These are phyloP conservation scores for Cutaneotrichosporon dermatis DNA, from an alignment of 1,284 basidiomycete species.

Conservation along the genomic window DNA sequence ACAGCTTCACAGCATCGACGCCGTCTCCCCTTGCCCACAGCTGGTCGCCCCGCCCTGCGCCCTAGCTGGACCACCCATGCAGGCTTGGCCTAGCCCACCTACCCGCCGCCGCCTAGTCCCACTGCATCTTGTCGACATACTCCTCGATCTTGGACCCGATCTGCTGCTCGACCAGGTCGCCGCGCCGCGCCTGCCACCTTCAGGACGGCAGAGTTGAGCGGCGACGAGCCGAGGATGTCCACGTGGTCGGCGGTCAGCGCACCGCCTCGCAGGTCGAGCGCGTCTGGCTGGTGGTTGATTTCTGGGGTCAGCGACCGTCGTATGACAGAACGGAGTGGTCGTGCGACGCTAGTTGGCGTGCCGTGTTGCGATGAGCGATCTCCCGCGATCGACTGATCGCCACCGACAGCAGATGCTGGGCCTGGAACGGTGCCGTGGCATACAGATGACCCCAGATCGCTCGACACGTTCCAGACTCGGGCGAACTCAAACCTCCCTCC, in stretches of 20 bases:
- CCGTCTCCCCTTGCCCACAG: too few relatives aligned
- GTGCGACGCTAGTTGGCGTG: too few relatives aligned
- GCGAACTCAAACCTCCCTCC: not conserved
- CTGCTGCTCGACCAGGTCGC: slow-evolving; percentile 55
- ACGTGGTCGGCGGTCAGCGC: slow-evolving; percentile 86
- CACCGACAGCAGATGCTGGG: too few relatives aligned
- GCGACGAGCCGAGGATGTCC: slow-evolving; percentile 84
- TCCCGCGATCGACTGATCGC: not conserved
- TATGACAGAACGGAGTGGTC: too few relatives aligned
- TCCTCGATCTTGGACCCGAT: slow-evolving; percentile 76
- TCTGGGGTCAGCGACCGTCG: slow-evolving; percentile 50
- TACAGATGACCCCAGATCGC: too few relatives aligned
- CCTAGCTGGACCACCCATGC: too few relatives aligned
- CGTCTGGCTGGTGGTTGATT: slow-evolving; percentile 74
- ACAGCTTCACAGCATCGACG: too few relatives aligned
- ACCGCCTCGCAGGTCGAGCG: slow-evolving; percentile 75
- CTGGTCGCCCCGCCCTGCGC: too few relatives aligned
- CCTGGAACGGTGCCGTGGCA: too few relatives aligned
- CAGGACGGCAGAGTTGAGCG: slow-evolving; percentile 84
- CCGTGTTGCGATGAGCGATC: too few relatives aligned
- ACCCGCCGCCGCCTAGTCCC: slow-evolving; percentile 50
- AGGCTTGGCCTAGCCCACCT: too few relatives aligned
- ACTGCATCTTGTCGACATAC: slow-evolving; percentile 69
- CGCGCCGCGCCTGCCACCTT: slow-evolving; percentile 56
- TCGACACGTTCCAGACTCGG: too few relatives aligned